phyloP scores from a whole-genome alignment of 2,329 filamentous ascomycete genomes.

The Phoma sp. region DNA sequence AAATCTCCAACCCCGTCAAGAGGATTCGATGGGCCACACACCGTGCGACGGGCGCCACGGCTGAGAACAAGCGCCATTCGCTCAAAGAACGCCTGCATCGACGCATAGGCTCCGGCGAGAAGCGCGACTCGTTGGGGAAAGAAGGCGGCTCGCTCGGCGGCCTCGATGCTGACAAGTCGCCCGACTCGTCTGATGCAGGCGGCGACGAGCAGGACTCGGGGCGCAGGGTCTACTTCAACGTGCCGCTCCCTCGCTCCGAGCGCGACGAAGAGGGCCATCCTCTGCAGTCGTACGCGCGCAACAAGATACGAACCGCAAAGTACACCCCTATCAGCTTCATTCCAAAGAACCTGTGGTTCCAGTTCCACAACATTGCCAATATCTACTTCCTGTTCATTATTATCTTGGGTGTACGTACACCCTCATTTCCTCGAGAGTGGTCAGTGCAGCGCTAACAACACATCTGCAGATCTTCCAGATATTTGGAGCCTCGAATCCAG shows the following conservation, averaged over 20 bases:
- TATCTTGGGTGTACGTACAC: constrained; percentile 81
- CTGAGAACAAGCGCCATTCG: constrained; percentile 78
- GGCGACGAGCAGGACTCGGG: constrained; percentile 47
- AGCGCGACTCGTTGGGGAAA: constrained; percentile 56
- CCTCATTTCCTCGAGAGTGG: constrained; percentile 8
- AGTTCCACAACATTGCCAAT: constrained; percentile 98
- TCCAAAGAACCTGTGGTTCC: constrained; percentile 95
- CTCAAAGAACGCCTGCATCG: constrained; percentile 79
- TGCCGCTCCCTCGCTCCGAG: constrained; percentile 75
- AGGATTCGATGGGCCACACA: constrained; percentile 97
- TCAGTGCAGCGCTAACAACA: constrained; percentile 26
- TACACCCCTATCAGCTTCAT: constrained; percentile 95
- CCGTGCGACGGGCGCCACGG: constrained; percentile 77
- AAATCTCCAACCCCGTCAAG: constrained; percentile 70
- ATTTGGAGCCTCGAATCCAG: constrained; percentile 90
- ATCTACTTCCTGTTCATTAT: constrained; percentile 98
- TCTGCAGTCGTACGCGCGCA: constrained; percentile 73
- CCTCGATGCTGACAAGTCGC: constrained; percentile 52
- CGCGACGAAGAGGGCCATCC: constrained; percentile 83
- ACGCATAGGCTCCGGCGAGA: constrained; percentile 67
- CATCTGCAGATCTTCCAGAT: constrained; percentile 84
- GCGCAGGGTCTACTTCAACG: constrained; percentile 82
- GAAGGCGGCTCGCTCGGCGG: constrained; percentile 31
- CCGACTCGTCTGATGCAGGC: constrained; percentile 48
- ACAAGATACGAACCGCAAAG: constrained; percentile 98